These are phyloP conservation scores for Acacia acuminata DNA, from an alignment of 306 rosid genomes.

Conservation along the genomic window DNA sequence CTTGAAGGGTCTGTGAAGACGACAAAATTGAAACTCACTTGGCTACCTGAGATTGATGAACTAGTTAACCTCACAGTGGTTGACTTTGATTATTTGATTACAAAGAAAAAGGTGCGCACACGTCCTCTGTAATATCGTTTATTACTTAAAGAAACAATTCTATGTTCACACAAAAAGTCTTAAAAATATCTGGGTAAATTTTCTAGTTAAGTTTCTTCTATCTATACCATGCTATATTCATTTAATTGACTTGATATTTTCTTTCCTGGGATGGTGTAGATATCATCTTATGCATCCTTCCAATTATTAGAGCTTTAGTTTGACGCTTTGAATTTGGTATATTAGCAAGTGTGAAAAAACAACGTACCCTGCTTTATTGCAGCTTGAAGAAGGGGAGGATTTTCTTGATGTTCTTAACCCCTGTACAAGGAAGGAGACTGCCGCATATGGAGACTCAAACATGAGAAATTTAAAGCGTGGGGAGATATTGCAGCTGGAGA, in stretches of 20 bases:
- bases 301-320: background rate
- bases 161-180: background rate
- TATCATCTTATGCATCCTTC: background rate
- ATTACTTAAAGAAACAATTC: background rate
- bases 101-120: slow-evolving; percentile 86
- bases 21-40: slow-evolving; percentile 88
- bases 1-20: slow-evolving; percentile 92
- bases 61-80: slow-evolving; percentile 68
- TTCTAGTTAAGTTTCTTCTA: slow-evolving; percentile 11
- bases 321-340: background rate
- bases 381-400: slow-evolving; percentile 94
- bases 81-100: slow-evolving; percentile 85
- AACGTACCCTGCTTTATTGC: slow-evolving; percentile 37
- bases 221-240: slow-evolving; percentile 10
- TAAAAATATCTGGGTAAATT: background rate
- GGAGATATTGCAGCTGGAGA: slow-evolving; percentile 85
- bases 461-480: slow-evolving; percentile 76
- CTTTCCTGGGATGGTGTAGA: background rate
- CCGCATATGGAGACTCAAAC: slow-evolving; percentile 85
- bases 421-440: slow-evolving; percentile 68
- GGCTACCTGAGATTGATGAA: slow-evolving; percentile 83
- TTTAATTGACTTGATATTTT: background rate
- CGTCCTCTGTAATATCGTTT: slow-evolving; percentile 3
- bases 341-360: background rate
- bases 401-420: slow-evolving; percentile 77